phyloP scores from a whole-genome alignment of 2,329 filamentous ascomycete species.

The Aureobasidium mangrovei region DNA sequence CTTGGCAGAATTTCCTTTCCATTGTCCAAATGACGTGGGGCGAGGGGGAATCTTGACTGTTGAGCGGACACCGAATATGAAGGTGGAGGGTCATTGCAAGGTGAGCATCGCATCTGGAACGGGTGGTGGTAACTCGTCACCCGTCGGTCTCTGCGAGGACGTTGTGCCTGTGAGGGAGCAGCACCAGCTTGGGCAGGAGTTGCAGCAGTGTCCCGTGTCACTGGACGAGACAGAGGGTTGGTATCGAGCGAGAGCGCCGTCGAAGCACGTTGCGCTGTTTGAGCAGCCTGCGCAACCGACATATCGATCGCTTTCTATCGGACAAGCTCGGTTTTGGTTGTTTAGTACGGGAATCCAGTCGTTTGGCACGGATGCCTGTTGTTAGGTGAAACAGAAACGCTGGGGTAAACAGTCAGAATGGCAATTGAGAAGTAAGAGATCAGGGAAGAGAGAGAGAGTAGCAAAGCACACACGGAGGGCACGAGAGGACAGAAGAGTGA shows the following conservation, averaged over 20 bases:
- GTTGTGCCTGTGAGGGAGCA: not conserved
- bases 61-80: constrained; percentile 22
- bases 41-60: constrained; percentile 15
- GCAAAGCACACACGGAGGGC: not conserved
- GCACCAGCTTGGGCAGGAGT: not conserved
- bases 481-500: not conserved
- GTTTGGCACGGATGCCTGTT: not conserved
- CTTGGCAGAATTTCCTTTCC: constrained; percentile 24
- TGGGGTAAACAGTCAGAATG: not conserved
- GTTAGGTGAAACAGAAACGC: not conserved
- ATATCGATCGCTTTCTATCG: not conserved
- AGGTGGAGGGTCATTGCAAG: constrained; percentile 25
- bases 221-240: not conserved
- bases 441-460: not conserved
- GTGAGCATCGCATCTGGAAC: constrained; percentile 27
- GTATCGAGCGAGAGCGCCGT: not conserved
- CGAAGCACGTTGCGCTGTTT: not conserved
- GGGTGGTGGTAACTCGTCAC: constrained; percentile 26
- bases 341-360: not conserved
- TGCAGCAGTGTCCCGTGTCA: not conserved
- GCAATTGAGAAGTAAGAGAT: not conserved
- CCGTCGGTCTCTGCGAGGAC: not conserved
- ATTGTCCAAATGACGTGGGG: constrained; percentile 16
- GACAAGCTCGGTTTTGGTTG: not conserved
- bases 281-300: not conserved